Base-by-base conservation (phyloP, 169 alveolate species). In the Cyclospora cayetanensis region DNA sequence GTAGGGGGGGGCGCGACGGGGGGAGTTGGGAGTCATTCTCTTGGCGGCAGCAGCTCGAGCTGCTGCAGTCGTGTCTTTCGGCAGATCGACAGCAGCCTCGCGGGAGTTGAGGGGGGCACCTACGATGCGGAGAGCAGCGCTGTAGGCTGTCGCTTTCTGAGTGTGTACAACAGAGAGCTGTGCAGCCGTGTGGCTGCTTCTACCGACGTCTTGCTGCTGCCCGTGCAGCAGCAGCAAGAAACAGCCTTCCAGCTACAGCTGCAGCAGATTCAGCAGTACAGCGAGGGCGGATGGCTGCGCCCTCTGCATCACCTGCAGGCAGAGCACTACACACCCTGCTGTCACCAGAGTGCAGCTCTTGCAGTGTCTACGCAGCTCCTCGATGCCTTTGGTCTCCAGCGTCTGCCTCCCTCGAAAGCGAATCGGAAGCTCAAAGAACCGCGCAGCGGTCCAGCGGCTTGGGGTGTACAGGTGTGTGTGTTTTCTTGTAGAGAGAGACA, bases 381-480 rank as follows among this genome's bases (percentile, higher is more conserved):
- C 25, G 72, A 42, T 15, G 76, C 39, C 39, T 85, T 85, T 31
- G 91, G 91, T 25, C 84, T 85, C 53, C 85, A 85, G 72, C 43
- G 34, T 52, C 68, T 85, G 39, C 46, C 91, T 1, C 50, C 84
- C 15, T 35, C 70, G 42, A 85, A 85, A 34, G 91, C 74, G 9
- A 63, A 85, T 39, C 20, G 72, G 66, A 85, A 85, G 31, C 84
- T 85, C 83, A 63, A 66, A 29, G 91, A 85, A 11, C 68, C 91
- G 4, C 34, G 91, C 29, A 65, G 91, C 34, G 91, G 91, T 1
- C 91, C 91, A 3, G 84, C 91, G 2, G 76, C 91, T 22, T 85
- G 91, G 91, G 91, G 91, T 46, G 76, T 63, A 31, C 91, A 85
- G 91, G 91, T 43, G 27, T 2, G 86, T 77, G 39, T 18, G 5